phyloP scores from a whole-genome alignment of 2,329 filamentous ascomycete genomes.

The Aureobasidium leucospermi region DNA sequence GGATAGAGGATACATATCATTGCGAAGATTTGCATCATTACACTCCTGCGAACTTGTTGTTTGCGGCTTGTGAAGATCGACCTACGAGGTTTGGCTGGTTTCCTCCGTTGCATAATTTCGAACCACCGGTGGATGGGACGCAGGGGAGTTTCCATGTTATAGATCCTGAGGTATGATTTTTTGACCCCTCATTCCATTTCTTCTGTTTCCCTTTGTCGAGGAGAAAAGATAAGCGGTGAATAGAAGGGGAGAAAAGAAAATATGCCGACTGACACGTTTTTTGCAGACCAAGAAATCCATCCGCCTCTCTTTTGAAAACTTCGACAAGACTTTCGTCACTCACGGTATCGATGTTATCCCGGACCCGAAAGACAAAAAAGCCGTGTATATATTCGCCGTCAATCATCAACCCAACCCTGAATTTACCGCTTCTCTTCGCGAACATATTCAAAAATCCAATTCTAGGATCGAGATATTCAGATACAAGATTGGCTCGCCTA shows the following conservation, averaged over 20 bases:
- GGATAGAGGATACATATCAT: slow-evolving; percentile 41
- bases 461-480: slow-evolving; percentile 54
- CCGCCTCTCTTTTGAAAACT: slow-evolving; percentile 42
- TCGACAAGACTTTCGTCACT: slow-evolving; percentile 47
- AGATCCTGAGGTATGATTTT: slow-evolving; percentile 44
- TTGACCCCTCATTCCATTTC: too few relatives aligned
- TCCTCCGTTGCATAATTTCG: slow-evolving; percentile 39
- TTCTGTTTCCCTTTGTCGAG: too few relatives aligned
- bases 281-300: slow-evolving; percentile 26
- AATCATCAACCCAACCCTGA: slow-evolving; percentile 51
- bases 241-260: not conserved
- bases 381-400: slow-evolving; percentile 54
- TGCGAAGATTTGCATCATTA: slow-evolving; percentile 58
- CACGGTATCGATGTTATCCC: slow-evolving; percentile 56
- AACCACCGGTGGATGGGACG: slow-evolving; percentile 32
- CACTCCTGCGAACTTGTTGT: slow-evolving; percentile 40
- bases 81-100: slow-evolving; percentile 45
- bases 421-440: slow-evolving; percentile 22
- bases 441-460: slow-evolving; percentile 19
- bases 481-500: slow-evolving; percentile 40
- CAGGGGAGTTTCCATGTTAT: slow-evolving; percentile 47
- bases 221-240: too few relatives aligned
- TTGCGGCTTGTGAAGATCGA: slow-evolving; percentile 50
- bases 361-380: slow-evolving; percentile 34
- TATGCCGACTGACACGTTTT: not conserved